Percentiles rank a stretch among this genome's conserved stretches.
Conservation (phyloP, 1,284 basidiomycete genomes). For the Tylopilus orsonianus region DNA sequence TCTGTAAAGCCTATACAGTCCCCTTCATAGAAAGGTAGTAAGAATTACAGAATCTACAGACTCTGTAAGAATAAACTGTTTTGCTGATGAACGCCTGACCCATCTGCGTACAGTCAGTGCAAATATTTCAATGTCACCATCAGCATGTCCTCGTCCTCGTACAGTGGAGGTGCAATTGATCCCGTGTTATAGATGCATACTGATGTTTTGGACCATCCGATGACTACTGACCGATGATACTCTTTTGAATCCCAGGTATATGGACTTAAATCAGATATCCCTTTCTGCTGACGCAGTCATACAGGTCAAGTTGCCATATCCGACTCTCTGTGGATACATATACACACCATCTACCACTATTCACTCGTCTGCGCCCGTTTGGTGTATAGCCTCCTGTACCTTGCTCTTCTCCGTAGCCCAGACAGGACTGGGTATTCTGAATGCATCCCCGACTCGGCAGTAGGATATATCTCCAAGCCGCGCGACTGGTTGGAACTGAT, state of each 20-base stretch:
- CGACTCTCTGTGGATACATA: constrained; percentile 9
- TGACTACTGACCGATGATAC: not conserved
- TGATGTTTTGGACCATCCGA: not conserved
- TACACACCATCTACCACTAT: too few relatives aligned
- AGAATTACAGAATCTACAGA: too few relatives aligned
- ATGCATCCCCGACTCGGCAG: constrained; percentile 24
- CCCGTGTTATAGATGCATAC: constrained; percentile 8
- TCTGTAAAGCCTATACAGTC: too few relatives aligned
- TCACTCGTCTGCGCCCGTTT: too few relatives aligned
- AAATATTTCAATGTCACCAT: constrained; percentile 14
- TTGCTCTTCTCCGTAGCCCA: constrained; percentile 4
- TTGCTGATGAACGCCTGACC: too few relatives aligned
- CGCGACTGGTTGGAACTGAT: constrained; percentile 49
- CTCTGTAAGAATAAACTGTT: too few relatives aligned
- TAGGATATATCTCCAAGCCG: constrained; percentile 60
- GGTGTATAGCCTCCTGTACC: constrained; percentile 3
- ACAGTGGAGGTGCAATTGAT: not conserved
- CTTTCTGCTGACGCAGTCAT: not conserved
- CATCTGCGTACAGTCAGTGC: constrained; percentile 15
- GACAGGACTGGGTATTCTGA: constrained; percentile 1
- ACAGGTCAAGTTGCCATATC: constrained; percentile 15
- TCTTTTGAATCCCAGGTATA: constrained; percentile 15
- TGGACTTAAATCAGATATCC: not conserved
- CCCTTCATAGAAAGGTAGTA: too few relatives aligned
- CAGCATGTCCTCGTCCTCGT: not conserved